Conservation (phyloP, 2,329 filamentous ascomycete species). For the Aureobasidium sp. region DNA sequence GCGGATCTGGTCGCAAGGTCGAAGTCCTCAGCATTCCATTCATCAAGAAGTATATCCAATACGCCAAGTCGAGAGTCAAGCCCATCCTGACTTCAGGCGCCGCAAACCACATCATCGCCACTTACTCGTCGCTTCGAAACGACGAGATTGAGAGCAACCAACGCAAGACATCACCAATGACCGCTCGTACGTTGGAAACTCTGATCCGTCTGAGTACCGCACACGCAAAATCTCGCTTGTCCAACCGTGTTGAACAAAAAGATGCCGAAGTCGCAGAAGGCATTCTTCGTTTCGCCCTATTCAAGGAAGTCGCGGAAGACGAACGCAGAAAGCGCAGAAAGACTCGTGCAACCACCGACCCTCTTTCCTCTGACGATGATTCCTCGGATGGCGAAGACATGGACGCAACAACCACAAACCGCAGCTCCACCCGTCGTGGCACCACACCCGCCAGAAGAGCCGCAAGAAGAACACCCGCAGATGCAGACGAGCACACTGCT, state of each 20-base stretch:
- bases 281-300: conserved; percentile 87
- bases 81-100: conserved; percentile 85
- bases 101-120: conserved; percentile 80
- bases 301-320: conserved; percentile 81
- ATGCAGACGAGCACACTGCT: conserved; percentile 18
- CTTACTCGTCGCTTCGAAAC: conserved; percentile 88
- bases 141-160: conserved; percentile 94
- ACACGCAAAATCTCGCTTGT: conserved; percentile 86
- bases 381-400: conserved; percentile 50
- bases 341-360: conserved; percentile 53
- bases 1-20: conserved; percentile 65
- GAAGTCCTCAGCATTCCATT: conserved; percentile 95
- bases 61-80: conserved; percentile 86
- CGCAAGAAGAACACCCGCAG: background rate
- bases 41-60: conserved; percentile 99
- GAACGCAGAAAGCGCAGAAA: conserved; percentile 78
- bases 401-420: conserved; percentile 42
- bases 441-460: conserved; percentile 16
- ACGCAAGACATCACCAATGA: conserved; percentile 87
- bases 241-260: conserved; percentile 77
- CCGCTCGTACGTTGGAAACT: conserved; percentile 92
- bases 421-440: conserved; percentile 16
- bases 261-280: conserved; percentile 82
- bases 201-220: conserved; percentile 96
- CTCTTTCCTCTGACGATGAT: conserved; percentile 48